Conservation (phyloP, 1,284 basidiomycete genomes). For the Trametes sp. region DNA sequence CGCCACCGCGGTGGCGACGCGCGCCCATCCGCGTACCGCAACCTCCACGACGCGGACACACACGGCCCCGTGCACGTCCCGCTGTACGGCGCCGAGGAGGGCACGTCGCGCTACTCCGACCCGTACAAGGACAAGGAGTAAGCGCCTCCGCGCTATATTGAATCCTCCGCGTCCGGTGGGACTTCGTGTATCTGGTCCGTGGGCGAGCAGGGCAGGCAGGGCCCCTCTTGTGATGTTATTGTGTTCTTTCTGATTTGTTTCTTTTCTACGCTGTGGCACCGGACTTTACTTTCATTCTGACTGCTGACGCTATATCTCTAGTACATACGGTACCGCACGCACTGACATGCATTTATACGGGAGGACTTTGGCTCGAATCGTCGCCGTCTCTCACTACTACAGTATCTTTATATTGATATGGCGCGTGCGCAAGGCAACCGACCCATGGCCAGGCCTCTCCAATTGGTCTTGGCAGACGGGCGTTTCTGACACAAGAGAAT, state of each 20-base stretch:
- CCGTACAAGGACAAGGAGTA: slow-evolving; percentile 36
- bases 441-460: no score
- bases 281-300: neutral
- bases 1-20: slow-evolving; percentile 23
- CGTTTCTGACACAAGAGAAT: no score
- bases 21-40: slow-evolving; percentile 35
- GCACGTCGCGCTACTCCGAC: slow-evolving; percentile 33
- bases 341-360: neutral
- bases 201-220: slow-evolving; percentile 16
- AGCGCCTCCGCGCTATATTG: neutral
- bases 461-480: no score
- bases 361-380: slow-evolving; percentile 6
- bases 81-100: slow-evolving; percentile 39
- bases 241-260: neutral
- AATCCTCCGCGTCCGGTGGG: neutral
- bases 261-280: neutral
- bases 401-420: slow-evolving; percentile 12
- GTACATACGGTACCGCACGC: slow-evolving; percentile 5
- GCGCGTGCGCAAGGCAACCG: slow-evolving; percentile 9
- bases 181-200: no score
- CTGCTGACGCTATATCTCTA: slow-evolving; percentile 11
- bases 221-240: neutral
- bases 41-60: slow-evolving; percentile 32
- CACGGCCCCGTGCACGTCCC: slow-evolving; percentile 28
- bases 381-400: neutral